Evolutionary conservation across 306 rosid genomes (phyloP).

Genomic region (Neltuma alba): DNA sequence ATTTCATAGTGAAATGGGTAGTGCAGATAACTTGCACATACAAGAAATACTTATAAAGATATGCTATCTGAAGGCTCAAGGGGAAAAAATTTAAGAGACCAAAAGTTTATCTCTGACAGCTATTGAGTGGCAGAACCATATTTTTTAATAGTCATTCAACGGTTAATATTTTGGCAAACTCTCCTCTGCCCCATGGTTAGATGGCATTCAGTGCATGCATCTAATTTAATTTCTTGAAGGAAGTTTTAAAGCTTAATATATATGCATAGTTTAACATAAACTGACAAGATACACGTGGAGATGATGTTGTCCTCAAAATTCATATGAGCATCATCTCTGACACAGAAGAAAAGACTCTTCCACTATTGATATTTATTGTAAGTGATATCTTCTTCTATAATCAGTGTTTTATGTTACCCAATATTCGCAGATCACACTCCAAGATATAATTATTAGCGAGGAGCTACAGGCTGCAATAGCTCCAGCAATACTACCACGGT

Average conservation of each 20-base stretch:
- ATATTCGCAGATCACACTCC: conserved; percentile 76
- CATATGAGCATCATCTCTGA: not conserved
- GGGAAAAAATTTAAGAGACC: not conserved
- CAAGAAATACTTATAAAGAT: not conserved
- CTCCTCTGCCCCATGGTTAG: conserved; percentile 6
- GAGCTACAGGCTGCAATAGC: conserved; percentile 84
- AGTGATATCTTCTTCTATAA: conserved; percentile 18
- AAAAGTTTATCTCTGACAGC: not conserved
- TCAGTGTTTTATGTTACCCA: not conserved
- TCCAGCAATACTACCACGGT: conserved; percentile 90
- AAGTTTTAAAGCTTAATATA: conserved; percentile 14
- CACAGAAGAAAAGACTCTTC: not conserved
- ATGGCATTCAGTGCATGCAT: conserved; percentile 22
- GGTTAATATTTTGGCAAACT: not conserved
- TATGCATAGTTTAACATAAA: not conserved
- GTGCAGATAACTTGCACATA: not conserved
- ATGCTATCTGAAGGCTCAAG: not conserved
- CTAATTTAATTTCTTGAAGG: conserved; percentile 3
- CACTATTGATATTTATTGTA: not conserved
- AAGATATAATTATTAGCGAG: conserved; percentile 76
- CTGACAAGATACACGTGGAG: conserved; percentile 9
- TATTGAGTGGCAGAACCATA: not conserved
- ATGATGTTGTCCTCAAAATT: not conserved
- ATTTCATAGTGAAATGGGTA: not conserved
- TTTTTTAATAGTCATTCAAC: not conserved